Conservation (phyloP, 306 rosid species). For the Pachyrhizus erosus region DNA sequence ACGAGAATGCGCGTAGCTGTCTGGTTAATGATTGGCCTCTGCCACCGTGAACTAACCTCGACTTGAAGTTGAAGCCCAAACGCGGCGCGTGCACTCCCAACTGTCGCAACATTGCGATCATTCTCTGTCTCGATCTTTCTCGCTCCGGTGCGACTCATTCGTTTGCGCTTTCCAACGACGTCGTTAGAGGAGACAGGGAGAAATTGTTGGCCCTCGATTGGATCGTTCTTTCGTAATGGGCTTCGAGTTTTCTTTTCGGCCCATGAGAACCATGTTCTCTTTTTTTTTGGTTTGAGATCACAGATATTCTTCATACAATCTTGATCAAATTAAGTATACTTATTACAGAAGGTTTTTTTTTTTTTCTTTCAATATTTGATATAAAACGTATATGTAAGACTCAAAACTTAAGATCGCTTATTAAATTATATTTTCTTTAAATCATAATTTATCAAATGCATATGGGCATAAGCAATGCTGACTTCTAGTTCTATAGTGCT, state of each 20-base stretch:
- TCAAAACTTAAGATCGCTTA: too few species aligned
- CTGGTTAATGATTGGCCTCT: not conserved
- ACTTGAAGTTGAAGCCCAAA: not conserved
- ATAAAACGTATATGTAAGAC: too few species aligned
- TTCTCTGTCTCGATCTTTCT: conserved; percentile 27
- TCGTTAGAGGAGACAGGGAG: not conserved
- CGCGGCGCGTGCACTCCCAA: conserved; percentile 40
- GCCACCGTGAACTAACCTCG: conserved; percentile 5
- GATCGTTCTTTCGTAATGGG: not conserved
- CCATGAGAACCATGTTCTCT: not conserved
- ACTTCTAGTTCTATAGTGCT: too few species aligned
- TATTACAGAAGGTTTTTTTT: too few species aligned
- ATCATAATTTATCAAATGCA: too few species aligned
- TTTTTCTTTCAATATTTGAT: too few species aligned
- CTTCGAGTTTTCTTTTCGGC: not conserved
- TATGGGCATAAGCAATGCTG: too few species aligned
- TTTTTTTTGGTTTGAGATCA: too few species aligned
- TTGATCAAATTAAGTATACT: too few species aligned
- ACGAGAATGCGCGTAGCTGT: conserved; percentile 60
- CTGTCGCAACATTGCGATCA: conserved; percentile 56
- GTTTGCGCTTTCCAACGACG: not conserved
- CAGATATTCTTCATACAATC: too few species aligned
- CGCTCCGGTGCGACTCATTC: not conserved
- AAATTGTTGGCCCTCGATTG: not conserved
- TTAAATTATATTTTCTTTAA: too few species aligned